phyloP scores from a whole-genome alignment of 2,329 filamentous ascomycete species.

The Botryotinia narcissicola region DNA sequence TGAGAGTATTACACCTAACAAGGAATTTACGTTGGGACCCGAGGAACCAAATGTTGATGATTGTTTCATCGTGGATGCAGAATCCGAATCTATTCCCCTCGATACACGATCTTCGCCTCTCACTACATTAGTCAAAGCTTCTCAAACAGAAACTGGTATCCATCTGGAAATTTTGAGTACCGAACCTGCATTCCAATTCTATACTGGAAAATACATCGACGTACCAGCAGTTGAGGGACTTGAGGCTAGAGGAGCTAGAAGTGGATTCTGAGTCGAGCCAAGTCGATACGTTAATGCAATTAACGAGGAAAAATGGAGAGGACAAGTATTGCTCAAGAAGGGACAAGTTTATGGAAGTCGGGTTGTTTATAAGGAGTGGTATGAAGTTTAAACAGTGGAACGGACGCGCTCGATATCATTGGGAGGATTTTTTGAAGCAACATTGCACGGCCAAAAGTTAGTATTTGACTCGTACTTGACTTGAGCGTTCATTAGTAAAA shows the following conservation, averaged over 20 bases:
- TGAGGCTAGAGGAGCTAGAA: slow-evolving; percentile 63
- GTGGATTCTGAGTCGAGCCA: slow-evolving; percentile 90
- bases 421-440: slow-evolving; percentile 6
- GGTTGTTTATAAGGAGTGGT: slow-evolving; percentile 84
- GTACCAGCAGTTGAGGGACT: slow-evolving; percentile 64
- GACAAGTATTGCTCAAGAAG: slow-evolving; percentile 77
- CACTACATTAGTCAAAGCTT: slow-evolving; percentile 65
- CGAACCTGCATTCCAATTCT: slow-evolving; percentile 96
- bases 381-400: slow-evolving; percentile 54
- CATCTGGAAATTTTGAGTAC: slow-evolving; percentile 87
- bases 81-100: slow-evolving; percentile 43
- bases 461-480: neutral
- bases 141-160: slow-evolving; percentile 70
- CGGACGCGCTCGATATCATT: neutral
- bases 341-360: slow-evolving; percentile 78
- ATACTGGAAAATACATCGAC: slow-evolving; percentile 82
- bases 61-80: slow-evolving; percentile 70
- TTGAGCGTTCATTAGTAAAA: neutral
- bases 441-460: slow-evolving; percentile 3
- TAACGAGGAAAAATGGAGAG: slow-evolving; percentile 77
- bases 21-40: slow-evolving; percentile 69
- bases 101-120: slow-evolving; percentile 58
- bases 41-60: slow-evolving; percentile 74
- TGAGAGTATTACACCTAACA: slow-evolving; percentile 59
- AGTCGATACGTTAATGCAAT: slow-evolving; percentile 86